A percentile compares a stretch with the other conserved stretches of the same genome.
Conservation (phyloP, 768 basidiomycete genomes). For the Wakefieldia striispora region DNA sequence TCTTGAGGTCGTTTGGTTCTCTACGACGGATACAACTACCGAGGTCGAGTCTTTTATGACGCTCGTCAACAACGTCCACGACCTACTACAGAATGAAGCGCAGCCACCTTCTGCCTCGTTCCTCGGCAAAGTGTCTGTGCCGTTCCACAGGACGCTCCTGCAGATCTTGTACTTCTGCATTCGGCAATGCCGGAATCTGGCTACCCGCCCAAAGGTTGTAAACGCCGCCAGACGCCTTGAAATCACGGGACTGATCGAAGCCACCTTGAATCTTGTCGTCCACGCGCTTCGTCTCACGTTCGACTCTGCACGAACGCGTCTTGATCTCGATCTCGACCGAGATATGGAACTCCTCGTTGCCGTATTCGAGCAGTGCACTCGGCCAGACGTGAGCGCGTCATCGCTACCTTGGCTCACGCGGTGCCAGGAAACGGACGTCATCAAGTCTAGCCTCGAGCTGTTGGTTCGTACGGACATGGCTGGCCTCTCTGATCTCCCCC, state of each 20-base stretch:
- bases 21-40: constrained; percentile 47
- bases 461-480: constrained; percentile 66
- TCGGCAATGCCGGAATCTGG: constrained; percentile 55
- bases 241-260: constrained; percentile 59
- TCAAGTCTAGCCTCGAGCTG: constrained; percentile 72
- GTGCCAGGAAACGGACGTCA: constrained; percentile 78
- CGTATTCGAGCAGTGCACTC: constrained; percentile 80
- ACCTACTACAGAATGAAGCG: constrained; percentile 67
- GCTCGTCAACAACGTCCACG: constrained; percentile 58
- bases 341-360: constrained; percentile 82
- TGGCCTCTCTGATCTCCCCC: constrained; percentile 63
- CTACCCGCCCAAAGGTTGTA: constrained; percentile 46
- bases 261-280: constrained; percentile 61
- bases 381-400: constrained; percentile 63
- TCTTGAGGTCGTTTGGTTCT: constrained; percentile 81
- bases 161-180: constrained; percentile 79
- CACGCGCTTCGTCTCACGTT: constrained; percentile 67
- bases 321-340: constrained; percentile 65
- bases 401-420: constrained; percentile 75
- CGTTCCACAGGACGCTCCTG: constrained; percentile 79
- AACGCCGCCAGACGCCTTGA: constrained; percentile 61
- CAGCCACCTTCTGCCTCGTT: constrained; percentile 76
- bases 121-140: constrained; percentile 56
- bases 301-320: constrained; percentile 53
- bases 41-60: constrained; percentile 61